A percentile compares a stretch with the other conserved stretches of the same genome.
phyloP scores from a whole-genome alignment of 139 green algal genomes.

The Dunaliella primolecta region DNA sequence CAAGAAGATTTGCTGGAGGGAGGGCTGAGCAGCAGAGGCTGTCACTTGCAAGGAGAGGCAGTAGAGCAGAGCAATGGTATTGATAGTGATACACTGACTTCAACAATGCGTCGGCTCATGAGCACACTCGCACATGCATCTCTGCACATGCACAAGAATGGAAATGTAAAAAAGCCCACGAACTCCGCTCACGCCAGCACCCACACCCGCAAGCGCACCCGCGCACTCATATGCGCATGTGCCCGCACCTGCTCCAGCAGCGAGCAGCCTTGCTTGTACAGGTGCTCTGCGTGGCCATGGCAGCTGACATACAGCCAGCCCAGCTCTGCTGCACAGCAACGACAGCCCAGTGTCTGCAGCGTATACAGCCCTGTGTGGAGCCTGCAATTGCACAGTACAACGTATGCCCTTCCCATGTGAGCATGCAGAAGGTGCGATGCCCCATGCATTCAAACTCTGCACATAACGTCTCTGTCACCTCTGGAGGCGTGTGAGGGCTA shows the following conservation, averaged over 20 bases:
- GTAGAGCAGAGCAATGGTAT: background rate
- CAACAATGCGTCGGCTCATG: background rate
- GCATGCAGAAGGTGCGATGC: background rate
- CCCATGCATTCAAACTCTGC: background rate
- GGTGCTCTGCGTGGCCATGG: background rate
- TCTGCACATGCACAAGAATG: background rate
- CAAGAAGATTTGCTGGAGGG: background rate
- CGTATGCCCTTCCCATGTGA: background rate
- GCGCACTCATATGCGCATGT: background rate
- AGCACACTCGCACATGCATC: background rate
- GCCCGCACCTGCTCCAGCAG: constrained; percentile 1
- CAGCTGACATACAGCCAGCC: background rate
- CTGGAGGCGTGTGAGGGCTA: background rate
- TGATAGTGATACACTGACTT: background rate
- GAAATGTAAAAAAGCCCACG: background rate
- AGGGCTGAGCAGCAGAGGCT: background rate
- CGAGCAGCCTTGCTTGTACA: constrained; percentile 7
- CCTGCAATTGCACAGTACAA: background rate
- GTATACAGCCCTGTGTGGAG: background rate
- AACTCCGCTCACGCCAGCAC: background rate
- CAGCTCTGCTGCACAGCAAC: background rate
- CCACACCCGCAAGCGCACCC: too few relatives aligned
- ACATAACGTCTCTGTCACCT: background rate
- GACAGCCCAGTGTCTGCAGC: background rate
- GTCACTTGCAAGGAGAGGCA: background rate